A percentile compares a stretch with the other conserved stretches of the same genome.
These are phyloP conservation scores for Tremella fuciformis DNA, from an alignment of 768 basidiomycete genomes.

Conservation along the genomic window DNA sequence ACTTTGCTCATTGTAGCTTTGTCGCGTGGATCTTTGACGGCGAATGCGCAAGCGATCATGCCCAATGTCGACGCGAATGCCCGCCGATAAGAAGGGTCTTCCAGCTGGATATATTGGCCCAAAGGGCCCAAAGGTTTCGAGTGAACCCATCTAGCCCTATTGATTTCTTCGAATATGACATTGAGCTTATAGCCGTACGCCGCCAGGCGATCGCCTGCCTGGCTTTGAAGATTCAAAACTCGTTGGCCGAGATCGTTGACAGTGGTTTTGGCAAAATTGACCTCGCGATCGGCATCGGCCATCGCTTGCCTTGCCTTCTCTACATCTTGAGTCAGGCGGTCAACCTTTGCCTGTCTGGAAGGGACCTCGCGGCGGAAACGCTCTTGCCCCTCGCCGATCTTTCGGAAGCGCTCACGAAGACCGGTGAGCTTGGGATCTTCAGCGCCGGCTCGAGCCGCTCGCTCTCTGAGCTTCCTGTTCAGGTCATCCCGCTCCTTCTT, in stretches of 20 bases:
- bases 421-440: conserved; percentile 3
- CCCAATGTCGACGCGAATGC: conserved; percentile 67
- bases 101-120: conserved; percentile 71
- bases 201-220: conserved; percentile 24
- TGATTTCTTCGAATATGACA: conserved; percentile 43
- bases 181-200: conserved; percentile 45
- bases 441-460: not conserved
- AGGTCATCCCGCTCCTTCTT: not conserved
- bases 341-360: not conserved
- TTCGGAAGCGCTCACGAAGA: not conserved
- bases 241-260: too few species aligned
- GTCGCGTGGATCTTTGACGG: conserved; percentile 70
- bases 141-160: conserved; percentile 32
- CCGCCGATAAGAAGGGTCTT: conserved; percentile 65
- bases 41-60: conserved; percentile 64
- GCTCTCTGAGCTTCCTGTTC: not conserved
- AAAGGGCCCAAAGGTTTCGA: conserved; percentile 60
- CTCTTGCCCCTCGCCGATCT: not conserved
- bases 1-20: conserved; percentile 60
- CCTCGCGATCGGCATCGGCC: too few species aligned
- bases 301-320: not conserved
- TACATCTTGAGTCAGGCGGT: conserved; percentile 2
- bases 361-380: not conserved
- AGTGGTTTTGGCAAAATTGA: too few species aligned
- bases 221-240: conserved; percentile 7